Conservation (phyloP, 345 rosid genomes). For the Eucalyptus tenuipes region DNA sequence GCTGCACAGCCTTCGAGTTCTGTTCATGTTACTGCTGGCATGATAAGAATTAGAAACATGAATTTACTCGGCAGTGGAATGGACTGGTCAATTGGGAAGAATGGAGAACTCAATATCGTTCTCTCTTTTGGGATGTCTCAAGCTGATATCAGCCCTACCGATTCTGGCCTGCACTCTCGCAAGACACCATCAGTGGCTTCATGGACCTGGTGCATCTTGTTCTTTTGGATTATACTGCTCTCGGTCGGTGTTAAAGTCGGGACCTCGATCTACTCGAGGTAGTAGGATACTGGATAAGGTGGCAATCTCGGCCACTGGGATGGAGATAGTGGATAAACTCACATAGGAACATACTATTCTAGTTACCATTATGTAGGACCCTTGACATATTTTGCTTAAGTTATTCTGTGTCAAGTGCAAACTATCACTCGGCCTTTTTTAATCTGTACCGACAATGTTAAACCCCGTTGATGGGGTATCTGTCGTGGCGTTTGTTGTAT, state of each 20-base stretch:
- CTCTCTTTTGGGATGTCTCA: slow-evolving; percentile 39
- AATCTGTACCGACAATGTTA: background rate
- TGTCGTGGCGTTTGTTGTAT: background rate
- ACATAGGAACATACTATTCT: background rate
- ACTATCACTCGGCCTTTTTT: background rate
- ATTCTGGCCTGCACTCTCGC: slow-evolving; percentile 1
- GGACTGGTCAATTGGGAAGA: slow-evolving; percentile 56
- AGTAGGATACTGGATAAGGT: background rate
- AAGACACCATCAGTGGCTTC: slow-evolving; percentile 30
- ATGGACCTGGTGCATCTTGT: slow-evolving; percentile 31
- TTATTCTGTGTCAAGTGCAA: background rate
- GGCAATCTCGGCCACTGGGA: background rate
- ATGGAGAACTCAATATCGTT: slow-evolving; percentile 34
- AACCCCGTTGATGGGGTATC: background rate
- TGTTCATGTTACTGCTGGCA: slow-evolving; percentile 61
- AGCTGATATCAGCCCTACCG: background rate
- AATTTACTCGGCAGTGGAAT: slow-evolving; percentile 16
- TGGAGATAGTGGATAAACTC: background rate
- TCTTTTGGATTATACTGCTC: slow-evolving; percentile 61
- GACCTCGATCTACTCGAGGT: slow-evolving; percentile 40
- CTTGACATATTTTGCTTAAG: background rate
- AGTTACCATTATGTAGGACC: background rate
- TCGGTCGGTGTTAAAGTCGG: slow-evolving; percentile 55
- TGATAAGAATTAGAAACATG: slow-evolving; percentile 54
- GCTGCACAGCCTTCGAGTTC: slow-evolving; percentile 61